Conservation (phyloP, 2,329 filamentous ascomycete genomes). For the Venturia carpophila region DNA sequence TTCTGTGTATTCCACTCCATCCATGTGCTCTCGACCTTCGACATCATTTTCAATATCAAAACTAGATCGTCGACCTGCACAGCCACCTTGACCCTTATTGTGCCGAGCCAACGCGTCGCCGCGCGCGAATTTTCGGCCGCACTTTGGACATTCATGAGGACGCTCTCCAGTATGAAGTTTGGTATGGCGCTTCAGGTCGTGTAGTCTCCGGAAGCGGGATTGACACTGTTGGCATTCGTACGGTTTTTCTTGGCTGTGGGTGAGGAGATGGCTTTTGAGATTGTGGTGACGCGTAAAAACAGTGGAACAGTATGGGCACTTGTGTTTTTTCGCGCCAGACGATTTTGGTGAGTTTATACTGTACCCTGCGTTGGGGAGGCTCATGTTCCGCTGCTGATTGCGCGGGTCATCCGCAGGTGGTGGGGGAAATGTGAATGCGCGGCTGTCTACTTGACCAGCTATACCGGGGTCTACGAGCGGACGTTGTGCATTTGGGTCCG, state of each 20-base stretch:
- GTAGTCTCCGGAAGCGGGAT: slow-evolving; percentile 82
- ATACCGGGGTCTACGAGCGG: slow-evolving; percentile 16
- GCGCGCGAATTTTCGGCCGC: slow-evolving; percentile 86
- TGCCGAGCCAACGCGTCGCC: slow-evolving; percentile 92
- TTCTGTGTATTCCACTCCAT: slow-evolving; percentile 51
- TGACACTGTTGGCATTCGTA: slow-evolving; percentile 91
- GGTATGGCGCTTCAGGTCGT: slow-evolving; percentile 91
- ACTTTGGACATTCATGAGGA: slow-evolving; percentile 90
- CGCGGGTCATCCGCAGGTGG: slow-evolving; percentile 42
- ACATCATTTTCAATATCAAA: slow-evolving; percentile 65
- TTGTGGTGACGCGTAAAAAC: slow-evolving; percentile 98
- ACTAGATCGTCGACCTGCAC: slow-evolving; percentile 82
- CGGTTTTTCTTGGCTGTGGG: slow-evolving; percentile 96
- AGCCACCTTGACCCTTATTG: slow-evolving; percentile 91
- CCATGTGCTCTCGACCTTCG: slow-evolving; percentile 50
- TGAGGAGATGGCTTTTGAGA: slow-evolving; percentile 91
- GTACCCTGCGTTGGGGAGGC: slow-evolving; percentile 48
- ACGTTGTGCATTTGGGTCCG: slow-evolving; percentile 24
- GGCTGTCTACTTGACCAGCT: slow-evolving; percentile 36
- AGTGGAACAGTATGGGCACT: slow-evolving; percentile 91
- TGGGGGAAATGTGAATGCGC: slow-evolving; percentile 59
- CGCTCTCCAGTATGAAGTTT: slow-evolving; percentile 96
- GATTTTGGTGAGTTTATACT: slow-evolving; percentile 54
- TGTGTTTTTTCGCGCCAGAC: slow-evolving; percentile 73
- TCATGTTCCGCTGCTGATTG: slow-evolving; percentile 49